Base-by-base conservation (phyloP, 345 rosid species). In the Citrus inodora region DNA sequence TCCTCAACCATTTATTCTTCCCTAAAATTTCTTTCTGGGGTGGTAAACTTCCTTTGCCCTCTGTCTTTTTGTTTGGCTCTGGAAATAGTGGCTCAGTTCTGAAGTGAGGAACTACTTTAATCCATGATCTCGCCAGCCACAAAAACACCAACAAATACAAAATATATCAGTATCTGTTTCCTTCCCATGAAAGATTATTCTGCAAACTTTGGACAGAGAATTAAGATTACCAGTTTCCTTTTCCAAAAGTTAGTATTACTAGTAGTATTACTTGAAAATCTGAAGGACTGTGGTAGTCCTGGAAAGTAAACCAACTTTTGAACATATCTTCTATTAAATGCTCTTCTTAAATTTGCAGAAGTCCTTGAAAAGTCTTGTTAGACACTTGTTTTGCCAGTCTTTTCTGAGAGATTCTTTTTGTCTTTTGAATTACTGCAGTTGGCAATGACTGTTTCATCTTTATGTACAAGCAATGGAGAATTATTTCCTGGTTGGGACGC, bases 401-500 rank as follows among this genome's bases (percentile, higher is more conserved):
- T 73, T 76, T 76, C 73, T 74, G 61, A 83, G 60, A 67, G 25
- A 0, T 65, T 56, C 2, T 61, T 46, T 46, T 46, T 3, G 5
- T 4, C 10, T 42, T 32, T 75, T 62, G 64, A 32, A 51, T 22
- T 53, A 25, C 33, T 83, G 86, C 90, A 90, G 97, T 75, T 95
- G 83, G 96, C 97, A 27, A 81, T 70, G 48, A 88, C 97, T 5
- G 85, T 94, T 38, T 87, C 93, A 16, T 82, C 88, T 72, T 62
- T 95, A 61, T 95, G 99, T 64, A 73, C 90, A 76, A 88, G 86
- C 92, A 94, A 95, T 69, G 89, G 89, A 70, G 97, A 90, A 88
- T 78, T 88, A 74, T 94, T 91, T 88, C 97, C 98, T 19, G 97
- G 99, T 78, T 92, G 99, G 99, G 99, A 94, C 74, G 73, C 83